Base-by-base conservation (phyloP, 768 basidiomycete species). In the Trametopsis cervina region DNA sequence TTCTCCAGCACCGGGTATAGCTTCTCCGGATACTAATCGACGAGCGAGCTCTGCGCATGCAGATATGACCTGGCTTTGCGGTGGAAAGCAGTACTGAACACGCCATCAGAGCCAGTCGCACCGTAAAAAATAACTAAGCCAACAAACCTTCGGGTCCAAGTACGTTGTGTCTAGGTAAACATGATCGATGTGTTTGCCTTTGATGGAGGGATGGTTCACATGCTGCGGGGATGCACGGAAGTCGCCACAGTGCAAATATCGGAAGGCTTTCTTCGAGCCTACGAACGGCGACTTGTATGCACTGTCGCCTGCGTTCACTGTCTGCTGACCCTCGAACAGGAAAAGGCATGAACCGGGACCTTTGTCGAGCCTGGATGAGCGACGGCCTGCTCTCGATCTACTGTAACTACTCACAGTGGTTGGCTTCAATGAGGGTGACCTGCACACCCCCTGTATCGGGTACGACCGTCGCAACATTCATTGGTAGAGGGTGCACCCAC, bases 161-260 rank as follows among this genome's bases (percentile, higher is more conserved):
- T 97, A 97, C 0, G 96, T 99, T 3, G 96, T 97, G 61, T 99
- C 96, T 22, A 99, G 74, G 63, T 99, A 98, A 29, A 93, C 78
- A 44, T 83, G 79, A 55, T 98, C 92, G 5, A 98, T 77, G 26
- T 69, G 69, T 59, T 92, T 95, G 26, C 83, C 85, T 50, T 77
- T 80, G 47, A 98, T 73, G 1, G 81, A 80, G 1, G 91, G 89
- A 63, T 99, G 96, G 9, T 85, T 59, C 18, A 89, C 77, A 65
- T 96, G 93, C 40, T 75, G 74, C 0, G 96, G 96, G 18, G 85
- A 92, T 2, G 95, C 95, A 33, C 89, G 77, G 56, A 91, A 90
- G 61, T 90, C 95, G 0, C 96, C 96, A 54, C 96, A 98, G 60
- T 99, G 96, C 4, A 99, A 72, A 62, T 98, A 98, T 29, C 91